Base-by-base conservation (phyloP, 2,329 filamentous ascomycete species). In the Cladorrhinum sp. region DNA sequence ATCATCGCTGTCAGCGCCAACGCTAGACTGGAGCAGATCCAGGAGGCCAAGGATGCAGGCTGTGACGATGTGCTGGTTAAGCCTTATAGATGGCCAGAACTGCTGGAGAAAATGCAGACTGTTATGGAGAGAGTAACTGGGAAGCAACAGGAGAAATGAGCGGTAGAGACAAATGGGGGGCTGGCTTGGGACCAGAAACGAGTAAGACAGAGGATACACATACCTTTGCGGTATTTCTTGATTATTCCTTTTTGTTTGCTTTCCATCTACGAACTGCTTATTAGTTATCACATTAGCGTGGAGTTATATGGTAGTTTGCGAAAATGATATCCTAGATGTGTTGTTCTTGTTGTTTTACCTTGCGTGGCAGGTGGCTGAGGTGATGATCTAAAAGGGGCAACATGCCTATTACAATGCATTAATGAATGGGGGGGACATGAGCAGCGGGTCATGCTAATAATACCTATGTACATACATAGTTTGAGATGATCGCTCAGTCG, bases 21-120 rank as follows among this genome's bases (percentile, higher is more conserved):
- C 69, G 87, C 86, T 16, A 76, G 87, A 38, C 78, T 79, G 27
- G 85, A 87, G 71, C 86, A 90, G 72, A 76, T 83, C 57, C 68
- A 76, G 53, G 77, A 79, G 64, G 81, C 81, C 1, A 78, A 76
- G 59, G 74, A 76, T 38, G 81, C 79, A 1, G 81, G 81, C 8
- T 83, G 81, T 65, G 84, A 89, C 66, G 85, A 85, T 69, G 84
- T 90, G 20, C 80, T 92, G 18, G 83, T 87, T n/a, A 91, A 91
- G 73, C 88, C 88, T 8, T 91, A 89, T 69, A 78, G 82, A 32
- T 86, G 87, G 67, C 78, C 80, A 4, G 85, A 87, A 64, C 70
- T 89, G 45, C 75, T 86, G 32, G 79, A 82, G 60, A 85, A 82
- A 75, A 85, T 89, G 73, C 77, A 79, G 65, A 69, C 75, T 10